Conservation (phyloP, 2,329 filamentous ascomycete species). For the Fusarium sp. region DNA sequence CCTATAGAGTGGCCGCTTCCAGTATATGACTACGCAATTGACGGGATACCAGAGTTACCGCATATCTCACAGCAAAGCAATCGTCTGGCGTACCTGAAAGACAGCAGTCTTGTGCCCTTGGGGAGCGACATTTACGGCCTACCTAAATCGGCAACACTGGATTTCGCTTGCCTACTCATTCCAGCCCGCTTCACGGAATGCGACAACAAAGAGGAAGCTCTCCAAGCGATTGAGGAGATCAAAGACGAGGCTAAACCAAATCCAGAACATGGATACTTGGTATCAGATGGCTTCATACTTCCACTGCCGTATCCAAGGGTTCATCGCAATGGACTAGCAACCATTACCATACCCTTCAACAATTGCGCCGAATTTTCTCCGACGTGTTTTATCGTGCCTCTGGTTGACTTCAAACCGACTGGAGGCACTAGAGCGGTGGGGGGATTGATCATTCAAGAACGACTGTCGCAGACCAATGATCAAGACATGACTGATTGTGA, state of each 20-base stretch:
- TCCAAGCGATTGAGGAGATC: too few species aligned
- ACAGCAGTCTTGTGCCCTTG: neutral
- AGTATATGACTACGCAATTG: too few species aligned
- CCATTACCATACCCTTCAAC: neutral
- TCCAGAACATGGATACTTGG: neutral
- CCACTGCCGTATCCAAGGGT: fast-evolving
- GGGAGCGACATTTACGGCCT: neutral
- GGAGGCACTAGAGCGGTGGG: neutral
- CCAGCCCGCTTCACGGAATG: neutral
- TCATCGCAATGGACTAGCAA: neutral
- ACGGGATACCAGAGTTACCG: neutral
- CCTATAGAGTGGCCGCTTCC: neutral
- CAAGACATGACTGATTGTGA: neutral
- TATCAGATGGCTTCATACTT: neutral
- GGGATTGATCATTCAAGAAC: conserved; percentile 2
- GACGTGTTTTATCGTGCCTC: neutral
- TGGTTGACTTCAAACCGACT: neutral
- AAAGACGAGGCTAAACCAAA: neutral
- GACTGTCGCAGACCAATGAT: neutral
- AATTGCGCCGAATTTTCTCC: neutral
- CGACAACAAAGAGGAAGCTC: neutral
- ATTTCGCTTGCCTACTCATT: neutral
- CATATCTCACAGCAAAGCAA: neutral
- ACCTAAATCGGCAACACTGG: neutral
- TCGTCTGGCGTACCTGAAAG: neutral